A percentile compares a stretch with the other conserved stretches of the same genome.
Conservation (phyloP, 2,329 filamentous ascomycete genomes). For the Eutypella sp. region DNA sequence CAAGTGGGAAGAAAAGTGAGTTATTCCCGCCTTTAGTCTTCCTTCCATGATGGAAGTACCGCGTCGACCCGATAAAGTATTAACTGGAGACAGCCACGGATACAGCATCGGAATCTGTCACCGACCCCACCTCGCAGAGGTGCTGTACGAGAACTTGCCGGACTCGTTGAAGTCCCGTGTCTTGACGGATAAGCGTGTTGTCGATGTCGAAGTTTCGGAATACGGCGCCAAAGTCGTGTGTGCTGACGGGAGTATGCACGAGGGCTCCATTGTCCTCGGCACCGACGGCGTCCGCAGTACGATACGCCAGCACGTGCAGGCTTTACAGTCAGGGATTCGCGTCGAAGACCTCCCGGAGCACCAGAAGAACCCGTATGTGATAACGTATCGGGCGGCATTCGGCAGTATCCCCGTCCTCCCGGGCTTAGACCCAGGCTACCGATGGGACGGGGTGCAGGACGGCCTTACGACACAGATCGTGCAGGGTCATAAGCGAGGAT, state of each 20-base stretch:
- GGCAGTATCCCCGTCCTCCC: conserved; percentile 9
- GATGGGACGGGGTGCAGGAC: conserved; percentile 10
- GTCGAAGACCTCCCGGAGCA: conserved; percentile 4
- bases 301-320: conserved; percentile 27
- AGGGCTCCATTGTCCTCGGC: conserved; percentile 35
- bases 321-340: conserved; percentile 9
- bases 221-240: conserved; percentile 26
- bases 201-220: conserved; percentile 19
- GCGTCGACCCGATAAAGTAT: neutral
- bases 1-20: too few species aligned
- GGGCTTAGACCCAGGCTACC: conserved; percentile 4
- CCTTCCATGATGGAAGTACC: too few species aligned
- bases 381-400: conserved; percentile 18
- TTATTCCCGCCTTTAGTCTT: too few species aligned
- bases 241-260: conserved; percentile 28
- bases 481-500: conserved; percentile 10
- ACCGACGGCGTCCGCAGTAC: conserved; percentile 37
- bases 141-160: conserved; percentile 15
- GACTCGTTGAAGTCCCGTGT: conserved; percentile 13
- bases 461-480: conserved; percentile 19
- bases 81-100: conserved; percentile 20
- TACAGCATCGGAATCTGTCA: conserved; percentile 14
- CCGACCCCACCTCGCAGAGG: conserved; percentile 17
- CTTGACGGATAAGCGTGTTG: conserved; percentile 16
- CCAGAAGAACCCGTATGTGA: conserved; percentile 15